Base-by-base conservation (phyloP, 495 filamentous ascomycete species). In the Penicillium odoratum region DNA sequence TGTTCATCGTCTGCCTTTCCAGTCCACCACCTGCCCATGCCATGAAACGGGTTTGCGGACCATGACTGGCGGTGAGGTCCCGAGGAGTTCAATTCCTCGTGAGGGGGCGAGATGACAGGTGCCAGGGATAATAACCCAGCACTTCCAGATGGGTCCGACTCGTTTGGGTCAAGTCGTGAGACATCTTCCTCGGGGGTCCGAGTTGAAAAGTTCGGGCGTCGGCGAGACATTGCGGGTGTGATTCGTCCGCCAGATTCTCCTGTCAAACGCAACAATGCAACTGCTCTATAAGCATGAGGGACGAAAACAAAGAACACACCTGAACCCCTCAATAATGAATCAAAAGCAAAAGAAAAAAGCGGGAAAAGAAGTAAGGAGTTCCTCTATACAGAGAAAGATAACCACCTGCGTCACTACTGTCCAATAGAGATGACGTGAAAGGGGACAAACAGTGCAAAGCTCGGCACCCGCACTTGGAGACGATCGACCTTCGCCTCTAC, bases 131-230 rank as follows among this genome's bases (percentile, higher is more conserved):
- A 57, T 7, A 70, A 48, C 26, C 64, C 56, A 46, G 51, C 66
- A 28, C 59, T 58, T 3, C 67, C 55, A 13, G 58, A 60, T 18
- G 61, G 53, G 9, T 51, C 57, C 25, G 65, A 69, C 16, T 78
- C 75, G 48, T 61, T 70, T 18, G 75, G 75, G 36, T 68, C 76
- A 49, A 86, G 68, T 56, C 81, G 77, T 26, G 74, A 70, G 38
- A 72, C 77, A 72, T 84, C 81, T 66, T 84, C 84, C 58, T 73
- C 72, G n/a, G 84, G 75, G 8, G 80, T 74, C 44, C 81, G 76
- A 38, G 82, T 69, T 29, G 78, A 75, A 65, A 86, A 85, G 56
- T 76, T 82, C 13, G 82, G 74, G 38, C 75, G 69, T 60, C 65
- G 70, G 46, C 75, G 70, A 68, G 75, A 69, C 60, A 74, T 73